Percentiles rank a stretch among this genome's conserved stretches.
Conservation (phyloP, 148 eudicot genomes). For the Nepenthes mirabilis region DNA sequence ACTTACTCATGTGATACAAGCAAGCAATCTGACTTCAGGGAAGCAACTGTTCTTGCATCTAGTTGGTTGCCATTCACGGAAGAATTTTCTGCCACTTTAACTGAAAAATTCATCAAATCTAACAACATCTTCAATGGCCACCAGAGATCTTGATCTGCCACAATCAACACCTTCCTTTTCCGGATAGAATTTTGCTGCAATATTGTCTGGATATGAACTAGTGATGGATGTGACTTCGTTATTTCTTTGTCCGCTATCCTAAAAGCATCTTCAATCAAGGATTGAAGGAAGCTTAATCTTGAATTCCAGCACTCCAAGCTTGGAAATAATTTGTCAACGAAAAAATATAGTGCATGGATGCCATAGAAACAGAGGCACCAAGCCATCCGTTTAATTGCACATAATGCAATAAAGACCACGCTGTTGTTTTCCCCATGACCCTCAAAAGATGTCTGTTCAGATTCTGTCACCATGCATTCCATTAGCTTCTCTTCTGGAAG, state of each 20-base stretch:
- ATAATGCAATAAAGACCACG: conserved; percentile 22
- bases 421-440: conserved; percentile 15
- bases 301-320: conserved; percentile 20
- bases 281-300: conserved; percentile 27
- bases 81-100: conserved; percentile 15
- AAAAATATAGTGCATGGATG: conserved; percentile 29
- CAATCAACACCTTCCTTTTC: conserved; percentile 31
- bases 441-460: conserved; percentile 9
- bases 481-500: conserved; percentile 38
- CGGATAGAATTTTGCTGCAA: conserved; percentile 20
- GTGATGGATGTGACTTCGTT: conserved; percentile 40
- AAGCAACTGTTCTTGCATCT: conserved; percentile 6
- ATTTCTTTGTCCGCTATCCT: conserved; percentile 29
- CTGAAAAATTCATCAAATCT: conserved; percentile 29
- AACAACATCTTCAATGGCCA: conserved; percentile 37
- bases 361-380: conserved; percentile 61
- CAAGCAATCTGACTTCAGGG: conserved; percentile 27
- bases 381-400: conserved; percentile 56
- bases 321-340: conserved; percentile 23
- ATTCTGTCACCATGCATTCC: conserved; percentile 19
- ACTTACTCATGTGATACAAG: conserved; percentile 44
- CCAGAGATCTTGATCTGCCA: conserved; percentile 52
- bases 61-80: conserved; percentile 9
- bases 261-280: conserved; percentile 31
- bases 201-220: conserved; percentile 32